A percentile compares a stretch with the other conserved stretches of the same genome.
Conservation (phyloP, 495 filamentous ascomycete genomes). For the Pyrenopolyporus hunteri region DNA sequence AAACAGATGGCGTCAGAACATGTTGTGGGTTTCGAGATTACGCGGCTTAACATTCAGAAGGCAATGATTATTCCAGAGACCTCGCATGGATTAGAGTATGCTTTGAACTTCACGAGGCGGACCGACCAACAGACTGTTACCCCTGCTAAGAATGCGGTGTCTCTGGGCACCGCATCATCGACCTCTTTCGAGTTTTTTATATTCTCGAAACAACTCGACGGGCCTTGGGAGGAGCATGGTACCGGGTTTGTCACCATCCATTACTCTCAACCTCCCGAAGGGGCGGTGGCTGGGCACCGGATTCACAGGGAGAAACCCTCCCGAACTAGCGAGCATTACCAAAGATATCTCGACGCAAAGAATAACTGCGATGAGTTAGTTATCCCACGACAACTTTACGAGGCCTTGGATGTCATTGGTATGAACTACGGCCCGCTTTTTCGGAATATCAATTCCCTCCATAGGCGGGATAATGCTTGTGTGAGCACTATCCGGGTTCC, state of each 20-base stretch:
- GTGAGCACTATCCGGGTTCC: slow-evolving; percentile 40
- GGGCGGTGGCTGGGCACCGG: neutral
- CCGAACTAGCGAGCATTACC: neutral
- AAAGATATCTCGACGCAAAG: slow-evolving; percentile 11
- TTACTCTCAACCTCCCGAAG: slow-evolving; percentile 1
- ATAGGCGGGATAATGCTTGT: slow-evolving; percentile 14
- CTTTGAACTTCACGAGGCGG: slow-evolving; percentile 26
- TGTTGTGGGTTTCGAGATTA: slow-evolving; percentile 24
- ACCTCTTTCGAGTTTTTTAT: slow-evolving; percentile 35
- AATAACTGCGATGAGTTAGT: slow-evolving; percentile 21
- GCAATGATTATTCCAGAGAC: slow-evolving; percentile 46
- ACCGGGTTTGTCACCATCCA: slow-evolving; percentile 37
- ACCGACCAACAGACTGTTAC: neutral
- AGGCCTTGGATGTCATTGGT: slow-evolving; percentile 41
- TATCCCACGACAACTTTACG: slow-evolving; percentile 39
- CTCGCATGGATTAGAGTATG: slow-evolving; percentile 31
- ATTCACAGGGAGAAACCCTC: neutral
- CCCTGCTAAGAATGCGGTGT: neutral
- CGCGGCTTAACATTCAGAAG: slow-evolving; percentile 39
- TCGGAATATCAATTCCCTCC: slow-evolving; percentile 38
- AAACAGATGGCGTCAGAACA: slow-evolving; percentile 44
- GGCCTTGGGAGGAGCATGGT: slow-evolving; percentile 38
- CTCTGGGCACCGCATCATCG: neutral
- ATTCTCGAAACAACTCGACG: slow-evolving; percentile 37
- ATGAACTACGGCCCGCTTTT: slow-evolving; percentile 58